Evolutionary conservation across 2,329 filamentous ascomycete species (phyloP).

Genomic region (Diplodia seriata): DNA sequence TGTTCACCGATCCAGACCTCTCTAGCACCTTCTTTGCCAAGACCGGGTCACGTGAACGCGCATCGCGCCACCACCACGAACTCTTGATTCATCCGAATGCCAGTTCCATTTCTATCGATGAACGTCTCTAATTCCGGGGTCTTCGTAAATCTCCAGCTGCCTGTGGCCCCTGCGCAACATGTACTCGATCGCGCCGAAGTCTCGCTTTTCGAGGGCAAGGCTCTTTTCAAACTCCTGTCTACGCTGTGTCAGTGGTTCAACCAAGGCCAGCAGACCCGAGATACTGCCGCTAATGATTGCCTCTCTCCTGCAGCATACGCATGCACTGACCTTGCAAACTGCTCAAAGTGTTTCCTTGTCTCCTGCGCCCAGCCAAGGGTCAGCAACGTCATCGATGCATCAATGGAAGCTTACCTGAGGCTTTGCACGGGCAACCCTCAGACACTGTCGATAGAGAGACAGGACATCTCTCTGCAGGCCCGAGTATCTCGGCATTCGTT

Average conservation of each 20-base stretch:
- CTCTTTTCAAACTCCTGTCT: constrained; percentile 81
- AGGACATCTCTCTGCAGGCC: constrained; percentile 92
- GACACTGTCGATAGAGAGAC: constrained; percentile 82
- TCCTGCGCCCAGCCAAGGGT: constrained; percentile 50
- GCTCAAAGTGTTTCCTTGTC: constrained; percentile 66
- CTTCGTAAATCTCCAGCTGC: constrained; percentile 83
- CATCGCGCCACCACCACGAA: not conserved
- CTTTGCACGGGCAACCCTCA: constrained; percentile 82
- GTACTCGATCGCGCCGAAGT: constrained; percentile 86
- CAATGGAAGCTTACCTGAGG: constrained; percentile 66
- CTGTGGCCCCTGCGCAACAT: constrained; percentile 79
- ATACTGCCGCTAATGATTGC: too few species aligned
- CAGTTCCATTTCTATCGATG: constrained; percentile 25
- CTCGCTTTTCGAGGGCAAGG: constrained; percentile 74
- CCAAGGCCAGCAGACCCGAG: too few species aligned
- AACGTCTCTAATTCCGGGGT: constrained; percentile 80
- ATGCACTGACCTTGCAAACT: constrained; percentile 64
- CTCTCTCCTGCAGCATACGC: not conserved
- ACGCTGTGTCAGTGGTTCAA: constrained; percentile 15
- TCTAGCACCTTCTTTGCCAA: constrained; percentile 27
- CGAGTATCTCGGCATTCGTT: constrained; percentile 65
- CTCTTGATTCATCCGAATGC: not conserved
- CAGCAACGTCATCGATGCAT: constrained; percentile 38
- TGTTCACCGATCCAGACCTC: constrained; percentile 14
- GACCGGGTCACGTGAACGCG: constrained; percentile 21